These are phyloP conservation scores for Curvularia spicifera DNA, from an alignment of 2,329 filamentous ascomycete genomes.

Conservation along the genomic window DNA sequence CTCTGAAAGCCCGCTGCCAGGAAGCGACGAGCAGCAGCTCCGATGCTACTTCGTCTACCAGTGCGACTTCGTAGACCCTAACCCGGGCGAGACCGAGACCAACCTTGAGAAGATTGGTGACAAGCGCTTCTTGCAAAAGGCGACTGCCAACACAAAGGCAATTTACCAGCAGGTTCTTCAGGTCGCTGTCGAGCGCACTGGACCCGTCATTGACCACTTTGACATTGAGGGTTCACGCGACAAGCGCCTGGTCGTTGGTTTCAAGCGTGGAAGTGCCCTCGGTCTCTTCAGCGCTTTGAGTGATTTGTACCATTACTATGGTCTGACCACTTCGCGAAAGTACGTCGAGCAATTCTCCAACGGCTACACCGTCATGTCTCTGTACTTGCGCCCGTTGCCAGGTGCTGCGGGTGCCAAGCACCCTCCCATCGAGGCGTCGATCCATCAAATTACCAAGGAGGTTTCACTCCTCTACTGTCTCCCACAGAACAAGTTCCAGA, in stretches of 20 bases:
- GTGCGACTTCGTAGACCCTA: slow-evolving; percentile 82
- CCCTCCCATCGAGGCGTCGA: slow-evolving; percentile 89
- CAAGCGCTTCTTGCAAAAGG: slow-evolving; percentile 92
- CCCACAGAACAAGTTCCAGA: slow-evolving; percentile 94
- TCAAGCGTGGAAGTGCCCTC: slow-evolving; percentile 88
- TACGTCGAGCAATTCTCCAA: slow-evolving; percentile 99
- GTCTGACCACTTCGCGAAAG: slow-evolving; percentile 92
- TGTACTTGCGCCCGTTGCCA: slow-evolving; percentile 82
- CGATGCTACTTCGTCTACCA: slow-evolving; percentile 99
- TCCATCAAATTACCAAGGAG: slow-evolving; percentile 99
- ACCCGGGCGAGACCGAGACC: slow-evolving; percentile 77
- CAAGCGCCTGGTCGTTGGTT: slow-evolving; percentile 93
- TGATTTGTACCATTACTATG: slow-evolving; percentile 98
- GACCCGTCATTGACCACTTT: slow-evolving; percentile 96
- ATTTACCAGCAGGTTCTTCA: slow-evolving; percentile 95
- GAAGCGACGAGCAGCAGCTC: slow-evolving; percentile 78
- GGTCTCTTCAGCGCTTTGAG: slow-evolving; percentile 95
- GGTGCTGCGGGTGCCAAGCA: slow-evolving; percentile 55
- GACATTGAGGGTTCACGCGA: slow-evolving; percentile 90
- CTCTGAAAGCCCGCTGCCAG: slow-evolving; percentile 80
- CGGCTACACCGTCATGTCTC: slow-evolving; percentile 94
- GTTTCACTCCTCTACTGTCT: slow-evolving; percentile 96
- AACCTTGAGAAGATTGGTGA: slow-evolving; percentile 91
- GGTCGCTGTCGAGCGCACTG: slow-evolving; percentile 80
- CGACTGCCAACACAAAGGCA: slow-evolving; percentile 91